Evolutionary conservation across 345 rosid species (phyloP), one percentile per base, ranked within the genome.

Genomic region (Rhodomyrtus tomentosa): DNA sequence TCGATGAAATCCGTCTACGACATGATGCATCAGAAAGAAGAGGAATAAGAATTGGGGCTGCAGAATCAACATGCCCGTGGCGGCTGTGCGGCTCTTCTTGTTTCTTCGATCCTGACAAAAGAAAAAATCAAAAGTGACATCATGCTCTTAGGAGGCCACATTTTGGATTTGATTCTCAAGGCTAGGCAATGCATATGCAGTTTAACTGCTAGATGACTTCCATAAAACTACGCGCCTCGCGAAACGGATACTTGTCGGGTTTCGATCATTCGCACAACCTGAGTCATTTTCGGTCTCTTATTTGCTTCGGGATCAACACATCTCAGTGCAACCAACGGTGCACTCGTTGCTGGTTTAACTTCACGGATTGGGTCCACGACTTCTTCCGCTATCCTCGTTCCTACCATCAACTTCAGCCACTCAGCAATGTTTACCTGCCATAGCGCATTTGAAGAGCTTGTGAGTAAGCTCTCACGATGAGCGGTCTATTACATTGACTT

Each of bases 361-460:
- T 94, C 98, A 82, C 94, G 93, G 81, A 80, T 93, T 36, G 95
- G 94, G 86, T 96, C 99, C 85, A 92, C 93, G 32, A 96, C 98
- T 91, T 96, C 99, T 89, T 96, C 98, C 6, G 96, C 95, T 91
- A 95, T 92, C 90, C 94, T 93, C 80, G 95, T 93, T 73, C 98
- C 99, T 83, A 95, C 96, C 99, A 96, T 96, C 92, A 92, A 89
- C 91, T 96, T 96, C 27, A 96, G 90, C 98, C 98, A 95, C 89
- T 95, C 98, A 52, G 95, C 98, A 73, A 96, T 98, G 88, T 96
- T 94, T 62, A 96, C 96, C 99, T 96, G 89, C 80, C 85, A 88
- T 18, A 58, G 25, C 13, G 27, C 72, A 84, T 22, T 82, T 3
- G 62, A 54, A 50, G 82, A 25, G 82, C 54, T 74, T 16, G 73